phyloP scores from a whole-genome alignment of 345 rosid species.

The Clarkia xantiana region DNA sequence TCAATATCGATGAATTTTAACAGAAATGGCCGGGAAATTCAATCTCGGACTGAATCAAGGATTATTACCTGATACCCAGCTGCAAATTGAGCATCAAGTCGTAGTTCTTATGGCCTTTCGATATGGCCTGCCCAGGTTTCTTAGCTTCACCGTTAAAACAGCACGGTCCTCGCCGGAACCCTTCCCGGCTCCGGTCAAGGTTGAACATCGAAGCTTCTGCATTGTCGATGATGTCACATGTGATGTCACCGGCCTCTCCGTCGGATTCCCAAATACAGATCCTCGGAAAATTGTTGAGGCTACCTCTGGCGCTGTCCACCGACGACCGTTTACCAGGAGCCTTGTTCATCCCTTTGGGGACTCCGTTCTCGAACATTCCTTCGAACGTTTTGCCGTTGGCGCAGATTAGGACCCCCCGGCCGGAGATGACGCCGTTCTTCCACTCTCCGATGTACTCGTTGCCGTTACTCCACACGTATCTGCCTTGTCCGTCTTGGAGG shows the following conservation, averaged over 20 bases:
- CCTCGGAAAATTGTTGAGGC: slow-evolving; percentile 43
- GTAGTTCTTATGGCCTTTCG: slow-evolving; percentile 91
- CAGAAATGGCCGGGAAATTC: too few relatives aligned
- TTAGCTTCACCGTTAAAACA: slow-evolving; percentile 61
- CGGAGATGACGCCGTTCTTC: slow-evolving; percentile 72
- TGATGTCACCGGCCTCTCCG: slow-evolving; percentile 94
- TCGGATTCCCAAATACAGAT: slow-evolving; percentile 97
- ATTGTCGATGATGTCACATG: slow-evolving; percentile 80
- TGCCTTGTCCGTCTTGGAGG: slow-evolving; percentile 74
- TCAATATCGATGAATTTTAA: too few relatives aligned
- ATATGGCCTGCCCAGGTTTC: slow-evolving; percentile 85
- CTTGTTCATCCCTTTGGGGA: slow-evolving; percentile 44
- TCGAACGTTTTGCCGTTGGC: slow-evolving; percentile 68
- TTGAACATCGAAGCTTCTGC: slow-evolving; percentile 61
- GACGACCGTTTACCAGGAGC: slow-evolving; percentile 59
- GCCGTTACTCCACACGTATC: slow-evolving; percentile 84
- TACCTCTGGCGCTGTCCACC: slow-evolving; percentile 42
- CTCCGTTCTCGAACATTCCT: slow-evolving; percentile 82
- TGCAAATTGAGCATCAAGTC: slow-evolving; percentile 95
- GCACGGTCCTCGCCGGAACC: slow-evolving; percentile 59
- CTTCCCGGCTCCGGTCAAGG: slow-evolving; percentile 32
- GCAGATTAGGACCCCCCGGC: slow-evolving; percentile 64
- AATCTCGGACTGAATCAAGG: too few relatives aligned
- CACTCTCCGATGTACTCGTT: slow-evolving; percentile 85
- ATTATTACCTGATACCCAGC: slow-evolving; percentile 67